Base-by-base conservation (phyloP, 768 basidiomycete genomes). In the Tricholoma furcatifolium region DNA sequence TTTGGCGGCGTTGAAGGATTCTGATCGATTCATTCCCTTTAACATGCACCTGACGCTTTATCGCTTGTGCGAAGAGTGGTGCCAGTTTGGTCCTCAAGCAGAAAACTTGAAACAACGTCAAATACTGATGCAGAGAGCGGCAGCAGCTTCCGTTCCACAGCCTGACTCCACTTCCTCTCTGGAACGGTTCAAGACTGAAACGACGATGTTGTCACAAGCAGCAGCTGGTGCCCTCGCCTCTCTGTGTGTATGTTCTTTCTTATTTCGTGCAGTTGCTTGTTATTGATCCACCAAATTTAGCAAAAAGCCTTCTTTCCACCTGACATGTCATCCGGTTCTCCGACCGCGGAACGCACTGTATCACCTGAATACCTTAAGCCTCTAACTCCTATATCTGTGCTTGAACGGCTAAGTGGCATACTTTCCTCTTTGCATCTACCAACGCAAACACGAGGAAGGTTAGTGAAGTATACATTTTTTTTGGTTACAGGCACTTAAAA, bases 21-120 rank as follows among this genome's bases (percentile, higher is more conserved):
- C 84, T 1, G 91, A 93, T 47, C 77, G 85, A 4, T 91, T 91
- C 63, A 81, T 90, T 47, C 84, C 88, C 1, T 73, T 79, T 4
- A 81, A 88, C 52, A 85, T 85, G 73, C 84, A 92, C 62, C 77
- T 94, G 6, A 79, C 86, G 2, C 69, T 96, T 30, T 96, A 91
- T 69, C 83, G 87, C 31, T 73, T 93, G 35, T 94, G 92, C 59
- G 92, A 95, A 67, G 92, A 94, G 61, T 97, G 94, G 94, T 96
- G 93, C 67, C 85, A 91, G 62, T 75, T 88, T 42, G 93, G 91
- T 5, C 79, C 83, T 27, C 84, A 90, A 60, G 77, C 83, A 1
- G 90, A 93, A 55, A 69, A 73, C n/a, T 79, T 82, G 35, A 87
- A 84, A 65, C 87, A 85, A 49, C 79, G 89, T 43, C 71, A 87